Base-by-base conservation (phyloP, 352 stramenopile species). In the Globisporangium irregulare region DNA sequence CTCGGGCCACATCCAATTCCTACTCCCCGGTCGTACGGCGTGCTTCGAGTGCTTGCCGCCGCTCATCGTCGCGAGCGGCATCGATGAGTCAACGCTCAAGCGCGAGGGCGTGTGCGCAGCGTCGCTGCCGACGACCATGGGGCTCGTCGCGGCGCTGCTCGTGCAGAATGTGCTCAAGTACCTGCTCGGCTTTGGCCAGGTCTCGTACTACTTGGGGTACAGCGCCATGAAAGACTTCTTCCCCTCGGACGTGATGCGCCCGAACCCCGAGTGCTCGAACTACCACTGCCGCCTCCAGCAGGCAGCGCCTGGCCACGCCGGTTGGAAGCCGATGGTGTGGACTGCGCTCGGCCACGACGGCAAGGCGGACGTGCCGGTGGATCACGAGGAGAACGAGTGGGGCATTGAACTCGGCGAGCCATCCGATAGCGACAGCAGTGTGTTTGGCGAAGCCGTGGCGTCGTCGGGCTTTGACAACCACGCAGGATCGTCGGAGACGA, bases 91-190 rank as follows among this genome's bases (percentile, higher is more conserved):
- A 29, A 94, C 86, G 38, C 79, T 97, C 41, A 94, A 94, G 77
- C 87, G 90, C 24, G 88, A 97, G 50, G 90, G 90, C 2, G 90
- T 97, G 27, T 97, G 90, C 50, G 89, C 90, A 0, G 90, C 90
- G 7, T 97, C 90, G 32, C 73, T 97, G 51, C 90, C 90, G 7
- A 97, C 90, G 34, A 97, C 90, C 27, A 97, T 97, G 89, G 87
- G 89, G 14, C 82, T 97, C 15, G 85, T 97, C 4, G 89, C 90
- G 8, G 86, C 87, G 15, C 63, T 97, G 68, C 75, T 97, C 14
- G 89, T 96, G 62, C 90, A 97, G 67, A 97, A 97, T 67, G 81
- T 84, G 59, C 81, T 97, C 34, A 97, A 97, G 77, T 92, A 88
- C 58, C 63, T 97, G 15, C 72, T 97, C 2, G 71, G 72, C 24